phyloP scores from a whole-genome alignment of 257 asterid genomes.

The Voacanga thouarsii region DNA sequence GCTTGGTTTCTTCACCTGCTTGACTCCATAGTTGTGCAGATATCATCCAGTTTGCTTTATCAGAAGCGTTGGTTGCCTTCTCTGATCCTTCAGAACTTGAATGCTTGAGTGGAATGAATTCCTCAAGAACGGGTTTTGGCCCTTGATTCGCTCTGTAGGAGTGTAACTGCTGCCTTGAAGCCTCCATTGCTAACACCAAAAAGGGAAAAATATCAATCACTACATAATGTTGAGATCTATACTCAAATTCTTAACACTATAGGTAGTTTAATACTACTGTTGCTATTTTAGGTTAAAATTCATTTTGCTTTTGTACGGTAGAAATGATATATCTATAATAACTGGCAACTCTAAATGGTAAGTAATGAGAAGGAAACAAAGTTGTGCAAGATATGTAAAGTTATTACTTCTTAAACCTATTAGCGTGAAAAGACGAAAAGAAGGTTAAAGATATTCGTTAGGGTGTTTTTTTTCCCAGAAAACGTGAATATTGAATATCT shows the following conservation, averaged over 20 bases:
- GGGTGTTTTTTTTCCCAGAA: background rate
- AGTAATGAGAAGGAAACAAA: conserved; percentile 5
- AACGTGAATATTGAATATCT: conserved; percentile 14
- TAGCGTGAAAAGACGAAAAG: conserved; percentile 8
- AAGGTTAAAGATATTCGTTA: conserved; percentile 6
- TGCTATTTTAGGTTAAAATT: background rate
- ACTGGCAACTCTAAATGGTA: background rate
- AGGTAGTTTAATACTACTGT: too few species aligned
- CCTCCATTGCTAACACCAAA: conserved; percentile 66
- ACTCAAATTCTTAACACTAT: background rate
- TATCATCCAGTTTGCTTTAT: conserved; percentile 91
- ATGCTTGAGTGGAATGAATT: conserved; percentile 72
- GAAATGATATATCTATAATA: background rate
- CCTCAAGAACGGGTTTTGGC: conserved; percentile 74
- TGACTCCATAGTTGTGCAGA: conserved; percentile 93
- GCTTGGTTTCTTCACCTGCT: conserved; percentile 36
- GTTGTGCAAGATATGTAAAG: conserved; percentile 21
- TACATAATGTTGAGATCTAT: background rate
- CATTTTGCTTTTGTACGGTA: background rate
- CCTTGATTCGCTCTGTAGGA: conserved; percentile 41
- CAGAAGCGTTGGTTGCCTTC: conserved; percentile 29
- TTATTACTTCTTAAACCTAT: conserved; percentile 20
- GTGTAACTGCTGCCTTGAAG: conserved; percentile 79
- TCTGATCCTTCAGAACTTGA: conserved; percentile 28
- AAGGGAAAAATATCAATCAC: background rate